Percentiles rank a stretch among this genome's conserved stretches.
These are phyloP conservation scores for Pseudopithomyces chartarum DNA, from an alignment of 2,329 filamentous ascomycete genomes.

Conservation along the genomic window DNA sequence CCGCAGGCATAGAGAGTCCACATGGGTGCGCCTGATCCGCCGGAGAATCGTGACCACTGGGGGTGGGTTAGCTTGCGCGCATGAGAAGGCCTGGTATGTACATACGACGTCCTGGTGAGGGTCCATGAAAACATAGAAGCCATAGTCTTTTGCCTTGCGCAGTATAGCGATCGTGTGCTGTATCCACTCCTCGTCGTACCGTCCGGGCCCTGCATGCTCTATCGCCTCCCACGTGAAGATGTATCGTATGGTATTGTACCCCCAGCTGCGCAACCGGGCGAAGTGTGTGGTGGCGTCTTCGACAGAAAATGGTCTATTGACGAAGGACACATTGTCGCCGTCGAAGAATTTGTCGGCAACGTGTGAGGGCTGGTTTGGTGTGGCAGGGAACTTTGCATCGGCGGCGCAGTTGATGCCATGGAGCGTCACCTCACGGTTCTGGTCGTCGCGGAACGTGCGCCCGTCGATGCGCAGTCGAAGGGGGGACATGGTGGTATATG, in stretches of 20 bases:
- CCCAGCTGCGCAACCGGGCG: slow-evolving; percentile 80
- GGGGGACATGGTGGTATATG: slow-evolving; percentile 63
- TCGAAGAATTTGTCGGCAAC: slow-evolving; percentile 82
- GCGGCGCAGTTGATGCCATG: slow-evolving; percentile 93
- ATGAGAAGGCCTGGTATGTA: slow-evolving; percentile 27
- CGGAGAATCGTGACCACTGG: slow-evolving; percentile 91
- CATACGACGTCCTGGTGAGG: slow-evolving; percentile 94
- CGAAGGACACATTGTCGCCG: slow-evolving; percentile 88
- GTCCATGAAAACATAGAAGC: slow-evolving; percentile 98
- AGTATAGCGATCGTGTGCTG: slow-evolving; percentile 86
- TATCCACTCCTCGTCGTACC: slow-evolving; percentile 94
- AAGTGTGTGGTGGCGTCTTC: slow-evolving; percentile 88
- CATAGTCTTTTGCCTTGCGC: slow-evolving; percentile 83
- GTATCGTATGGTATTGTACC: slow-evolving; percentile 96
- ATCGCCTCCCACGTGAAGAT: slow-evolving; percentile 99
- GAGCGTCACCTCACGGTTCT: slow-evolving; percentile 84
- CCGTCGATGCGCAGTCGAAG: slow-evolving; percentile 84
- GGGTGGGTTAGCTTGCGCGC: slow-evolving; percentile 24
- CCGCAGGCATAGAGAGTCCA: slow-evolving; percentile 97
- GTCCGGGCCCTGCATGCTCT: slow-evolving; percentile 86
- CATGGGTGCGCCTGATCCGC: slow-evolving; percentile 93
- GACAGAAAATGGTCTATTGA: slow-evolving; percentile 80
- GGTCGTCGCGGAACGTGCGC: slow-evolving; percentile 77
- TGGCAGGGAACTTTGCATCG: slow-evolving; percentile 86
- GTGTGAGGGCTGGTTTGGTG: slow-evolving; percentile 82